Evolutionary conservation across 177 flowering plant genomes (phyloP), one percentile per base, ranked within the genome.

Genomic region (Vitis hybrid): DNA sequence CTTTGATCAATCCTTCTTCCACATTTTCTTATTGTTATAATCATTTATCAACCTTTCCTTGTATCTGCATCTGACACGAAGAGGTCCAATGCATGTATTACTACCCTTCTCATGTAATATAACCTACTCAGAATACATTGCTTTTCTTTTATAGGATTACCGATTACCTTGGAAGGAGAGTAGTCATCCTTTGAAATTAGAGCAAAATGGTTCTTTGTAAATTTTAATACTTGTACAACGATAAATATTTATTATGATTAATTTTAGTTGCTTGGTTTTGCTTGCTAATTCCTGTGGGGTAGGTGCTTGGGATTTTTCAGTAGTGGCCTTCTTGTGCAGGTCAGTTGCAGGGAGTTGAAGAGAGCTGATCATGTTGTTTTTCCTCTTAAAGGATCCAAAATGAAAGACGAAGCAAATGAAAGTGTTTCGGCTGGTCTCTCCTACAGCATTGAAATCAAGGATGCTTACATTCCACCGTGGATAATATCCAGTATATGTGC

Each of bases 321-420:
- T 31, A 54, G 49, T 20, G 11, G 7, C 6, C 14, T 76, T 51
- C 19, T 71, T 67, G 58, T 80, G 67, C 82, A 96, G 97, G 86
- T 96, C 52, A 87, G 73, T 75, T 96, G 98, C 82, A 86, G 78
- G 78, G 95, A 90, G 80, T 65, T 88, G 22, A 22, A 22, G 22
- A 22, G 22, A 22, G 22, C 22, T 22, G 2, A 22, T 22, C 22
- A 22, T 22, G 22, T 22, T 22, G 22, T 0, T 1, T 22, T 22
- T 22, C 22, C 22, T 22, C 22, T 22, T 22, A 22, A 22, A 22
- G 22, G 22, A 20, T 20, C 22, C 22, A 20, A 22, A 22, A 19
- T 19, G 20, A 19, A 19, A 19, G 20, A 19, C 20, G 1, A 19
- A 19, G 20, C 20, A 19, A 19, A 22, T 22, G 22, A 22, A 22